Evolutionary conservation across 371 early-diverging fungal species (phyloP).

Genomic region (Rhizomucor miehei): DNA sequence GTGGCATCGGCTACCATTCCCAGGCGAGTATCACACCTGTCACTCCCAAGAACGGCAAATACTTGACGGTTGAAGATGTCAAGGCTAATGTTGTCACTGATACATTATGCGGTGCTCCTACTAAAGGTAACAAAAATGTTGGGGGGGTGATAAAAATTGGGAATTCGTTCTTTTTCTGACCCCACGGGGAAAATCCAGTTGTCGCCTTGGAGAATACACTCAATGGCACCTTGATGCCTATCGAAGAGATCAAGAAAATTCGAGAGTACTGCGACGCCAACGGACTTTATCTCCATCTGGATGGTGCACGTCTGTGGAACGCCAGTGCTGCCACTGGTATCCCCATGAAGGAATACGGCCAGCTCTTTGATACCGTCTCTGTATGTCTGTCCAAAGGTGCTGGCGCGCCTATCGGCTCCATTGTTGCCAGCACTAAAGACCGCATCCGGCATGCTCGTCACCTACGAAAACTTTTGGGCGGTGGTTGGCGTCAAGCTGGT

Average conservation of each 20-base stretch:
- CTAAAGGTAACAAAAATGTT: conserved; percentile 45
- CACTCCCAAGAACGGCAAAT: conserved; percentile 48
- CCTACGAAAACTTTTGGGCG: conserved; percentile 87
- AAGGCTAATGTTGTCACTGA: conserved; percentile 32
- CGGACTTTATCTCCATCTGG: conserved; percentile 72
- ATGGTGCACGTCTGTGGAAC: conserved; percentile 93
- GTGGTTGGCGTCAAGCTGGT: conserved; percentile 92
- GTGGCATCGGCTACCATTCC: conserved; percentile 73
- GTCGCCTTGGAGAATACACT: conserved; percentile 88
- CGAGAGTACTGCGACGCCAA: conserved; percentile 49
- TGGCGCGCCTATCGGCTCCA: conserved; percentile 90
- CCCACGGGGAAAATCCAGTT: conserved; percentile 25
- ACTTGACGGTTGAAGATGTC: conserved; percentile 72
- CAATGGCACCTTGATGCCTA: conserved; percentile 76
- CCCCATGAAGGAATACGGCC: conserved; percentile 64
- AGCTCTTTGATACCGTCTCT: conserved; percentile 77
- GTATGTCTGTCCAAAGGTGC: conserved; percentile 87
- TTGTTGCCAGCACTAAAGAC: conserved; percentile 62
- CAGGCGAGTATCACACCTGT: conserved; percentile 74
- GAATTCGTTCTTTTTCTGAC: too few relatives aligned
- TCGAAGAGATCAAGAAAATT: conserved; percentile 71
- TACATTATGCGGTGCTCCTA: conserved; percentile 60
- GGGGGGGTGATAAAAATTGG: too few relatives aligned
- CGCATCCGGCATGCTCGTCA: conserved; percentile 78
- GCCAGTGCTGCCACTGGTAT: conserved; percentile 71